phyloP scores from a whole-genome alignment of 495 filamentous ascomycete genomes.

The Aspergillus heteromorphus region DNA sequence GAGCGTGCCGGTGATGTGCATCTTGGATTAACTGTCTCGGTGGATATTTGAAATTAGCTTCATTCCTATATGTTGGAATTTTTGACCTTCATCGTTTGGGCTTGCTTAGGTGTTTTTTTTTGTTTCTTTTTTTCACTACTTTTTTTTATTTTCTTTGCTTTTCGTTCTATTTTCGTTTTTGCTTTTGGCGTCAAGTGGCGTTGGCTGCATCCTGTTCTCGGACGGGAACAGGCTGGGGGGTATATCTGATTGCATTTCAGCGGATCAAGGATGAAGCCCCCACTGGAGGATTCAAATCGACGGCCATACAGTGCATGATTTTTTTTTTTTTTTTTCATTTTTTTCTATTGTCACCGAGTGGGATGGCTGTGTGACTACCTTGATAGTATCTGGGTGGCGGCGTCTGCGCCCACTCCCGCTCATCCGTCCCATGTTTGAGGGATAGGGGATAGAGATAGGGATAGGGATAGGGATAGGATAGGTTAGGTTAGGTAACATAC shows the following conservation, averaged over 20 bases:
- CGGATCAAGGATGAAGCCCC: constrained; percentile 13
- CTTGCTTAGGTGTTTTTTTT: not conserved
- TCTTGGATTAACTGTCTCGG: constrained; percentile 1
- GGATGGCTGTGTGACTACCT: not conserved
- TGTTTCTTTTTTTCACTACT: not conserved
- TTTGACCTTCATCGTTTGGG: not conserved
- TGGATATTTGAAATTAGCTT: constrained; percentile 9
- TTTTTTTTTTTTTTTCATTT: not conserved
- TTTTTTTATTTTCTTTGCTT: not conserved
- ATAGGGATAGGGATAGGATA: not conserved
- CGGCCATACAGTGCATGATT: constrained; percentile 1
- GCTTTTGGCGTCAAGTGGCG: constrained; percentile 6
- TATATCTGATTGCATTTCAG: constrained; percentile 17
- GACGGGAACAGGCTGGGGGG: constrained; percentile 11
- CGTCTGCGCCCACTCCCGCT: not conserved
- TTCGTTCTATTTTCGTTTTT: no score
- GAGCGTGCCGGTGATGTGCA: constrained; percentile 2
- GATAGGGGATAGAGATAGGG: not conserved
- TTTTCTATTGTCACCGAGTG: not conserved
- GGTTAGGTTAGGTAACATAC: not conserved
- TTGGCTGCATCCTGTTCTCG: not conserved
- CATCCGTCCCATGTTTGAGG: not conserved
- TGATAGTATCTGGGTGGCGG: no score
- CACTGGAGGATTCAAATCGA: not conserved
- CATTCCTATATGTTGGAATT: not conserved